Base-by-base conservation (phyloP, 345 rosid species). In the Sapria himalayana region DNA sequence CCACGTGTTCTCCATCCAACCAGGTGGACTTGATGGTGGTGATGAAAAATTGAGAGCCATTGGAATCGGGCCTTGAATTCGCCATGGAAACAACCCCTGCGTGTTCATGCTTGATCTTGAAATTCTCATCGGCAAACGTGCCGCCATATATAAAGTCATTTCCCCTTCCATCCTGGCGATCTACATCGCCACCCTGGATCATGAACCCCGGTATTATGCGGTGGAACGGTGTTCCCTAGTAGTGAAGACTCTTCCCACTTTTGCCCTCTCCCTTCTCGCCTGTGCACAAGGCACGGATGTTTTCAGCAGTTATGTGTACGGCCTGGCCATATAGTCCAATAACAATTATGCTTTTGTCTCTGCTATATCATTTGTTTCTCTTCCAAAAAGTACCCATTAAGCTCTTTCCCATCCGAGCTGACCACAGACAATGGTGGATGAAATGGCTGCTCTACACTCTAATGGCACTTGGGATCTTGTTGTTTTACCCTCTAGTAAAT, bases 1-100 rank as follows among this genome's bases (percentile, higher is more conserved):
- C 98, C 15, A 79, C 94, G 27, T 89, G 98, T 57, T 82, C 94
- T 37, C 93, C 91, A 45, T 89, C 98, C 79, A 89, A 66, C 98
- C 98, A 89, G 71, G 76, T 65, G 62, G 98, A 73, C 65, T 89
- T 89, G 41, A 82, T 59, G 1, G 98, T 76, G 43, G 95, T 76
- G 55, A 89, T 82, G 50, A 76, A 89, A 62, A 89, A 89, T 70
- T 89, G 98, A 0, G 85, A 89, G 49, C 98, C 98, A 55, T 82
- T 89, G 22, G 95, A 76, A 64, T 89, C 74, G 1, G 84, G 91
- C 25, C 98, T 91, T 22, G 91, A 55, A 62, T 82, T 89, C 45
- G 58, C 95, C 98, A 89, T 89, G 19, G 95, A 79, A 45, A 89
- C 85, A 34, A 65, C 78, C 37, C 98, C 98, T 70, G 98, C 68